A percentile compares a stretch with the other conserved stretches of the same genome.
Evolutionary conservation across 2,329 filamentous ascomycete genomes (phyloP).

Genomic region (Monosporascus sp.): DNA sequence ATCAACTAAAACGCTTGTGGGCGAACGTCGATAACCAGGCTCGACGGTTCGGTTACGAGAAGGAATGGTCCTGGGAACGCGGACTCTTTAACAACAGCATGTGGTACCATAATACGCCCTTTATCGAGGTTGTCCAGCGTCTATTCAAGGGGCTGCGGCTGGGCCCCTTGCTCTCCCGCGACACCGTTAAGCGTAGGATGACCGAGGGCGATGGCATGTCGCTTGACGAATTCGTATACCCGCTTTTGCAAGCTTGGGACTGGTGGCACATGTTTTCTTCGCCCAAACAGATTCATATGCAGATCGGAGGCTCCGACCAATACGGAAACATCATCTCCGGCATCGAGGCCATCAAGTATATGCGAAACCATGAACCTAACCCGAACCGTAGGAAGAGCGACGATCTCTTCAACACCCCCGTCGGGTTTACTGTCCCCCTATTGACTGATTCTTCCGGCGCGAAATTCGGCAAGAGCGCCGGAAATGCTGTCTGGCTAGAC

Average conservation of each 20-base stretch:
- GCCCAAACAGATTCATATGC: conserved; percentile 64
- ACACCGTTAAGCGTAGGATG: conserved; percentile 83
- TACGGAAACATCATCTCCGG: conserved; percentile 94
- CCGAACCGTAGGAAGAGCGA: conserved; percentile 33
- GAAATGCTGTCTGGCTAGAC: conserved; percentile 93
- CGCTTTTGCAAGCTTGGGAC: conserved; percentile 91
- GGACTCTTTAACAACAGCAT: conserved; percentile 73
- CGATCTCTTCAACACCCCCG: conserved; percentile 50
- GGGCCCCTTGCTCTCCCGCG: conserved; percentile 80
- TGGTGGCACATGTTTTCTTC: conserved; percentile 81
- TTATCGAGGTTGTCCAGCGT: conserved; percentile 70
- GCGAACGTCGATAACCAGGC: conserved; percentile 64
- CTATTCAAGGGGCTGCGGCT: conserved; percentile 71
- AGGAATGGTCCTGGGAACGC: conserved; percentile 60
- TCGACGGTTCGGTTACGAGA: conserved; percentile 57
- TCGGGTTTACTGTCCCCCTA: conserved; percentile 87
- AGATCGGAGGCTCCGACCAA: conserved; percentile 93
- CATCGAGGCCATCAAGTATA: conserved; percentile 75
- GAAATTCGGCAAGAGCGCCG: conserved; percentile 93
- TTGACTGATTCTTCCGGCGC: conserved; percentile 78
- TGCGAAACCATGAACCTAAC: conserved; percentile 54
- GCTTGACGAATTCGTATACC: conserved; percentile 88
- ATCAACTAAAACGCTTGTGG: conserved; percentile 70
- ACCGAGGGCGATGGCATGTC: conserved; percentile 88
- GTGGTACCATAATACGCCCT: conserved; percentile 70